Evolutionary conservation across 345 rosid genomes (phyloP).

Genomic region (Mallotus nudiflorus): DNA sequence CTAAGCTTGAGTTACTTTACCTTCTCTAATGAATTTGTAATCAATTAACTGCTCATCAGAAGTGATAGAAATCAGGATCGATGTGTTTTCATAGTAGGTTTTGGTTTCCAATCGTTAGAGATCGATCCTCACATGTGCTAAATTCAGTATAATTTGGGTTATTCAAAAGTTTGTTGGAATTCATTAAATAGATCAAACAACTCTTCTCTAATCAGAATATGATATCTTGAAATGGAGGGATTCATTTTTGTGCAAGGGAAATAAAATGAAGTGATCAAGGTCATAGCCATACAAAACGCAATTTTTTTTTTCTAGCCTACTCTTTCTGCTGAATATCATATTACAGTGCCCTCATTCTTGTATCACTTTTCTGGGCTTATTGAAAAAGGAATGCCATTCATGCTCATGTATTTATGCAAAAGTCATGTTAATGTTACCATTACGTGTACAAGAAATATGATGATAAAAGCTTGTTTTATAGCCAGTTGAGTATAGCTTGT

Average conservation of each 20-base stretch:
- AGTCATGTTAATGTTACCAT: background rate
- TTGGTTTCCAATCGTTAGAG: background rate
- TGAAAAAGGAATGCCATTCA: background rate
- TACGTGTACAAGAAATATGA: background rate
- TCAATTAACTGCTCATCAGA: conserved; percentile 2
- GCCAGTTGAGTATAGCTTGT: background rate
- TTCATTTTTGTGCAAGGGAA: background rate
- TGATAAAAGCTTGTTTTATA: background rate
- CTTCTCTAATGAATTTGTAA: background rate
- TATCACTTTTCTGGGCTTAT: background rate
- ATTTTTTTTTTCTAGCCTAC: background rate
- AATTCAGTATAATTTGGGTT: background rate
- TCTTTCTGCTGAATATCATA: background rate
- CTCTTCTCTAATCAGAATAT: background rate
- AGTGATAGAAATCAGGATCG: conserved; percentile 2
- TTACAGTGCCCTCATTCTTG: background rate
- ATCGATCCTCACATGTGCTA: background rate
- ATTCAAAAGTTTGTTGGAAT: background rate
- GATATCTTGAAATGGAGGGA: background rate
- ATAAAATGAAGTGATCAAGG: background rate
- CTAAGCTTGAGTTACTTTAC: background rate
- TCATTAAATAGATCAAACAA: background rate
- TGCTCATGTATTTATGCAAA: conserved; percentile 1
- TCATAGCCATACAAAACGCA: background rate
- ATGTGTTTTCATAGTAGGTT: background rate